phyloP scores from a whole-genome alignment of 768 basidiomycete genomes.

The Psilocybe cyanescens region DNA sequence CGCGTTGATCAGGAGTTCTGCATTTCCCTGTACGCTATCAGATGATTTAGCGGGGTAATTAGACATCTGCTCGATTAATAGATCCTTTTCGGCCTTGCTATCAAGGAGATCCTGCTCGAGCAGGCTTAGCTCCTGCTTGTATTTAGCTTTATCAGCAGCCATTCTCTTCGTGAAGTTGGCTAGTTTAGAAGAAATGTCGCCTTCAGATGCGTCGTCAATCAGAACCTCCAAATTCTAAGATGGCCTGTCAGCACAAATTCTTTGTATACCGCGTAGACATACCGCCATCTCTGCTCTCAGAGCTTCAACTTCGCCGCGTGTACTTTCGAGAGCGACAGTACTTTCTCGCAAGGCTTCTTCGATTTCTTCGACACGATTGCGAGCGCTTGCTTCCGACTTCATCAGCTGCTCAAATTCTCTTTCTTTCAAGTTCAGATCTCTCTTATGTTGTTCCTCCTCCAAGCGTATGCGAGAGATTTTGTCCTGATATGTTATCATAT shows the following conservation, averaged over 20 bases:
- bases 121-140: conserved; percentile 57
- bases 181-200: conserved; percentile 48
- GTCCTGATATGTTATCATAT: conserved; percentile 66
- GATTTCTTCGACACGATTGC: conserved; percentile 77
- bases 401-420: conserved; percentile 66
- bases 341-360: conserved; percentile 92
- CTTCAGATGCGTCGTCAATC: conserved; percentile 42
- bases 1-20: conserved; percentile 4
- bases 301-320: conserved; percentile 87
- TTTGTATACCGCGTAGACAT: conserved; percentile 30
- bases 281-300: conserved; percentile 76
- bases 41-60: background rate
- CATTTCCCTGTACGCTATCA: background rate
- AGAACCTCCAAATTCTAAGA: conserved; percentile 69
- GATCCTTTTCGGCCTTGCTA: conserved; percentile 15
- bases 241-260: background rate
- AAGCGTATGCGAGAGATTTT: conserved; percentile 72
- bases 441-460: conserved; percentile 70
- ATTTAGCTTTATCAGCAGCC: conserved; percentile 53
- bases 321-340: conserved; percentile 84
- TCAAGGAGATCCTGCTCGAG: conserved; percentile 41
- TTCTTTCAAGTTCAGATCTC: conserved; percentile 70
- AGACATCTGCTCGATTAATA: background rate
- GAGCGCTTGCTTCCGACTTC: conserved; percentile 64
- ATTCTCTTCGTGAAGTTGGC: conserved; percentile 51